phyloP scores from a whole-genome alignment of 176 grass and related monocot genomes.

The Oryza meridionalis region DNA sequence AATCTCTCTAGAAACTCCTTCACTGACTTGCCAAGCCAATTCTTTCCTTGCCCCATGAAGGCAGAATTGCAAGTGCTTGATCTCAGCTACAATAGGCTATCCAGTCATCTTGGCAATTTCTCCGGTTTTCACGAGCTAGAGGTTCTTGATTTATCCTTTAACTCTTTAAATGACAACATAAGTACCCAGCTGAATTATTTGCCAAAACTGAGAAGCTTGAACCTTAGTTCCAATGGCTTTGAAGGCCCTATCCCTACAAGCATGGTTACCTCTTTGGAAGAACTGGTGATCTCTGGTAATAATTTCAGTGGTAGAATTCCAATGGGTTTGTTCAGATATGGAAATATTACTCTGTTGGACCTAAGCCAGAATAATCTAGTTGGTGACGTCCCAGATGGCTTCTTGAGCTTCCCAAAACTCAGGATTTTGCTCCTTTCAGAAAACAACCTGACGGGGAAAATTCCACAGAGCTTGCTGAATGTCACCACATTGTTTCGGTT shows the following conservation, averaged over 20 bases:
- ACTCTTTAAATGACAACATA: conserved; percentile 30
- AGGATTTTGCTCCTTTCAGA: conserved; percentile 50
- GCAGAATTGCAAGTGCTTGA: conserved; percentile 44
- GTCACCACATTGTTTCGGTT: conserved; percentile 36
- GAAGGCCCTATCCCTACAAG: conserved; percentile 13
- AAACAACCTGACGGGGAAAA: conserved; percentile 39
- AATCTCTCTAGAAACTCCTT: conserved; percentile 46
- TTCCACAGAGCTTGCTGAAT: conserved; percentile 33
- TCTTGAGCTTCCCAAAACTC: conserved; percentile 46
- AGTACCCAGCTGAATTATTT: conserved; percentile 31
- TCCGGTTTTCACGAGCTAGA: conserved; percentile 43
- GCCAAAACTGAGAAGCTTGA: conserved; percentile 44
- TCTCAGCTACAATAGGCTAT: conserved; percentile 39
- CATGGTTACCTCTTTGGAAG: conserved; percentile 26
- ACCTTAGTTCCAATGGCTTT: conserved; percentile 56
- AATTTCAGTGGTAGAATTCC: conserved; percentile 39
- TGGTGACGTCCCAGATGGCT: conserved; percentile 37
- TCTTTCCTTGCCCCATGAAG: conserved; percentile 34
- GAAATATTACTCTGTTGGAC: conserved; percentile 53
- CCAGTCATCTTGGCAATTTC: conserved; percentile 16
- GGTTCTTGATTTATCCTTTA: conserved; percentile 57
- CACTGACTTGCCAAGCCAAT: background rate
- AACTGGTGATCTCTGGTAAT: conserved; percentile 50
- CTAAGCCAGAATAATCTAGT: conserved; percentile 49
- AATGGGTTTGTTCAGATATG: background rate